Conservation (phyloP, 495 filamentous ascomycete species). For the Talaromyces nanjingensis region DNA sequence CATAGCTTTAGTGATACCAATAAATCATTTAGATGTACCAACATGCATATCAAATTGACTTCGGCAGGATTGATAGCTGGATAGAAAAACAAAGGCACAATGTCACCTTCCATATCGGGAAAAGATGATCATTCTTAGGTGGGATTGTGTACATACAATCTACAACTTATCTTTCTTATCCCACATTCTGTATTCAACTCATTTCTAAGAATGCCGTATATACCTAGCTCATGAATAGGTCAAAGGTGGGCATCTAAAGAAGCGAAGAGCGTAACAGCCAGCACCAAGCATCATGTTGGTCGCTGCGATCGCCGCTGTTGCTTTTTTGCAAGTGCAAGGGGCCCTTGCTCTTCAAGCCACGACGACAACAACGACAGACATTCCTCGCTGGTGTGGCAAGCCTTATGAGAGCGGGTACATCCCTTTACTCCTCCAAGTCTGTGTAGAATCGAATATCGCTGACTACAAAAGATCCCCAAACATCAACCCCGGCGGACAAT, state of each 20-base stretch:
- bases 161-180: not conserved
- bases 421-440: not conserved
- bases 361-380: not conserved
- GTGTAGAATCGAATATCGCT: not conserved
- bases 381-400: constrained; percentile 10
- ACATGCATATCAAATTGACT: too few relatives aligned
- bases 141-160: not conserved
- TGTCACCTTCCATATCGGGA: not conserved
- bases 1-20: too few relatives aligned
- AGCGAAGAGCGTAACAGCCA: not conserved
- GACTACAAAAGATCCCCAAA: not conserved
- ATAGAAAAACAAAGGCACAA: not conserved
- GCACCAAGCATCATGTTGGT: constrained; percentile 10
- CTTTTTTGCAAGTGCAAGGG: not conserved
- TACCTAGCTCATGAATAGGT: not conserved
- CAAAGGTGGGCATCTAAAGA: not conserved
- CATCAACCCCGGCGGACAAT: constrained; percentile 49
- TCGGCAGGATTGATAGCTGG: not conserved
- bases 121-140: not conserved
- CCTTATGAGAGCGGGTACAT: constrained; percentile 8
- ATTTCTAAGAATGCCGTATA: not conserved
- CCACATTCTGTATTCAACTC: not conserved
- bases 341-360: not conserved
- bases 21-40: too few relatives aligned
- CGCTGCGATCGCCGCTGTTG: not conserved